Base-by-base conservation (phyloP, 345 rosid species). In the Punica granatum region DNA sequence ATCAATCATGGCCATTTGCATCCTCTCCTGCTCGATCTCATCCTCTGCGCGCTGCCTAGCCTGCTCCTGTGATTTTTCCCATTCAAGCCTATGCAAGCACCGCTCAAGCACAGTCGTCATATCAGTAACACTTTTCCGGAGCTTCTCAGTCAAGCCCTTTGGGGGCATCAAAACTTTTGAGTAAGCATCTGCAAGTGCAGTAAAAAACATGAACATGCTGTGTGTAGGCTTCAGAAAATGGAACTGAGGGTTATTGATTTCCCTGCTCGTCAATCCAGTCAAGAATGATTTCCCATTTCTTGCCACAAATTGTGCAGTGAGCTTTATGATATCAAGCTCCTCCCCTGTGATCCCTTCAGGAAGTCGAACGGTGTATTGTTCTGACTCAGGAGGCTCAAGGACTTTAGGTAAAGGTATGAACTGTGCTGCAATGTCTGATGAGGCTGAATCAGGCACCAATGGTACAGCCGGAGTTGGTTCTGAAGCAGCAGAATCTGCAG, bases 1-100 rank as follows among this genome's bases (percentile, higher is more conserved):
- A 74, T 88, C 97, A 70, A 91, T 91, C 96, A 86, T 84, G 37
- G 89, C 91, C 97, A 91, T 88, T 73, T 85, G 97, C 62, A 84
- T 69, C 69, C 97, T 79, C 83, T 91, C 97, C 75, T 76, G 92
- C 80, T 91, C 95, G 60, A 88, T 79, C 79, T 88, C 97, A 63
- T 91, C 96, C 74, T 88, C 97, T 44, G 89, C 92, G 69, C 81
- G 85, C 81, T 88, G 93, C 72, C 89, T 85, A 6, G 86, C 87
- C 79, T 91, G 90, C 84, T 88, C 96, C 77, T 88, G 91, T 0
- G 88, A 85, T 9, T 76, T 88, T 59, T 90, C 97, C 97, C 97
- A 90, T 64, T 90, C 97, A 69, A 90, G 71, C 42, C 91, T 88
- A 78, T 88, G 88, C 87, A 83, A 81, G 81, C 92, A 86, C 32